These are phyloP conservation scores for Ustilago shanxiensis DNA, from an alignment of 1,284 basidiomycete genomes.

Conservation along the genomic window DNA sequence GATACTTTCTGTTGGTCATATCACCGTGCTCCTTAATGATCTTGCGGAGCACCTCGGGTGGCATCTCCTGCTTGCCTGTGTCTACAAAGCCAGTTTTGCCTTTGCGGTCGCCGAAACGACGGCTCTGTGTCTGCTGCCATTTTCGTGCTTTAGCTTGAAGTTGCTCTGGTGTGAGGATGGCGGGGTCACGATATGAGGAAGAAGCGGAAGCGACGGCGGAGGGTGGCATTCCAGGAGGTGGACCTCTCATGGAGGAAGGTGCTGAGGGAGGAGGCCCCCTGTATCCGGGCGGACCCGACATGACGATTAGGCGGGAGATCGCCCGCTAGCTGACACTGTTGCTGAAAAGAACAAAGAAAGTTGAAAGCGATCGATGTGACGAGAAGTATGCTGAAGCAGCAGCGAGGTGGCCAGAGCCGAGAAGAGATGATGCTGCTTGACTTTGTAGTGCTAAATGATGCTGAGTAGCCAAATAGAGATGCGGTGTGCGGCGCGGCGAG, in stretches of 20 bases:
- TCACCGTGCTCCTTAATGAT: conserved; percentile 71
- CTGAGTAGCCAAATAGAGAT: not conserved
- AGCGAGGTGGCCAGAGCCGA: not conserved
- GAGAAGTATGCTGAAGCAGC: not conserved
- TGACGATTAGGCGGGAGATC: conserved; percentile 12
- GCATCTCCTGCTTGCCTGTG: conserved; percentile 83
- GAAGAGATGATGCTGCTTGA: not conserved
- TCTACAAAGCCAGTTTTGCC: conserved; percentile 86
- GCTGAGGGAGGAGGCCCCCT: conserved; percentile 47
- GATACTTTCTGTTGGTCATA: conserved; percentile 76
- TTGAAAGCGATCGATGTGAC: not conserved
- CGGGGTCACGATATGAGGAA: conserved; percentile 51
- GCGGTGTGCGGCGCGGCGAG: not conserved
- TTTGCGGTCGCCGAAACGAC: conserved; percentile 87
- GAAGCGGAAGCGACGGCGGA: conserved; percentile 22
- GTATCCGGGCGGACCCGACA: conserved; percentile 59
- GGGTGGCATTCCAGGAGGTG: conserved; percentile 47
- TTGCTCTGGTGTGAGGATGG: conserved; percentile 79
- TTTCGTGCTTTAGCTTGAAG: conserved; percentile 89
- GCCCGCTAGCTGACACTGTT: not conserved
- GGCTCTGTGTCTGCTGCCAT: conserved; percentile 92
- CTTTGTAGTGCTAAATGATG: not conserved
- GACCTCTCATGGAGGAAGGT: conserved; percentile 53
- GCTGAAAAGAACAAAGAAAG: too few species aligned
- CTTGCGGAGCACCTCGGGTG: conserved; percentile 79